A percentile compares a stretch with the other conserved stretches of the same genome.
These are phyloP conservation scores for Auricularia cornea DNA, from an alignment of 768 basidiomycete genomes.

Conservation along the genomic window DNA sequence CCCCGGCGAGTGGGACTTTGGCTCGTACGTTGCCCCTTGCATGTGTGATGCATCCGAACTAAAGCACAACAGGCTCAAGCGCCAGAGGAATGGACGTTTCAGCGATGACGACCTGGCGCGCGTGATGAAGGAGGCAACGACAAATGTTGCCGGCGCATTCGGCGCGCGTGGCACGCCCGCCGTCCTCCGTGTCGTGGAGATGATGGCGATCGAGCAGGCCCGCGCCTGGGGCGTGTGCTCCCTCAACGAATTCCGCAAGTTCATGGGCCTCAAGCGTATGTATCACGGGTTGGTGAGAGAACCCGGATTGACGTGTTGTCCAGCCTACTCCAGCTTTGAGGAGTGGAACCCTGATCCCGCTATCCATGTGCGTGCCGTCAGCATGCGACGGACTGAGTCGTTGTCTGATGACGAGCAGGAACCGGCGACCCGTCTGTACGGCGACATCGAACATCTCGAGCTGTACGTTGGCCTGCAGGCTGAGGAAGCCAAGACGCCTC, in stretches of 20 bases:
- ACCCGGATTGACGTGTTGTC: too few relatives aligned
- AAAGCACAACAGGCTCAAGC: constrained; percentile 39
- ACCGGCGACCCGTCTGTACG: constrained; percentile 65
- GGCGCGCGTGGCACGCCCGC: constrained; percentile 68
- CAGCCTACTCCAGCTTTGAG: constrained; percentile 60
- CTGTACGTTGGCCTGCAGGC: constrained; percentile 45
- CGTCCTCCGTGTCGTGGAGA: constrained; percentile 68
- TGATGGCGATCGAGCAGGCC: constrained; percentile 77
- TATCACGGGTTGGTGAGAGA: too few relatives aligned
- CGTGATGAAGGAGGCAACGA: constrained; percentile 58
- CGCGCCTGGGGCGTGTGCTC: constrained; percentile 76
- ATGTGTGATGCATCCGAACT: neutral
- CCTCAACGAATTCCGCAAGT: constrained; percentile 78
- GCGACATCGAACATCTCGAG: constrained; percentile 67
- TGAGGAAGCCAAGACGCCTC: constrained; percentile 52
- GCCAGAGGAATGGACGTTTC: constrained; percentile 54
- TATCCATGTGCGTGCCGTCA: constrained; percentile 33
- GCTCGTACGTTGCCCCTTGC: constrained; percentile 31
- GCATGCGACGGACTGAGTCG: neutral
- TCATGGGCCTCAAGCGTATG: constrained; percentile 69
- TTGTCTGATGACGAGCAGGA: constrained; percentile 12
- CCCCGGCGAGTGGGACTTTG: constrained; percentile 60
- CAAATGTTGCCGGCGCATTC: constrained; percentile 64
- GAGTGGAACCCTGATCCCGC: constrained; percentile 76
- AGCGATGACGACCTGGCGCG: constrained; percentile 63